Percentiles rank a stretch among this genome's conserved stretches.
phyloP scores from a whole-genome alignment of 2,329 filamentous ascomycete species.

The Chaetothyriales sp. region DNA sequence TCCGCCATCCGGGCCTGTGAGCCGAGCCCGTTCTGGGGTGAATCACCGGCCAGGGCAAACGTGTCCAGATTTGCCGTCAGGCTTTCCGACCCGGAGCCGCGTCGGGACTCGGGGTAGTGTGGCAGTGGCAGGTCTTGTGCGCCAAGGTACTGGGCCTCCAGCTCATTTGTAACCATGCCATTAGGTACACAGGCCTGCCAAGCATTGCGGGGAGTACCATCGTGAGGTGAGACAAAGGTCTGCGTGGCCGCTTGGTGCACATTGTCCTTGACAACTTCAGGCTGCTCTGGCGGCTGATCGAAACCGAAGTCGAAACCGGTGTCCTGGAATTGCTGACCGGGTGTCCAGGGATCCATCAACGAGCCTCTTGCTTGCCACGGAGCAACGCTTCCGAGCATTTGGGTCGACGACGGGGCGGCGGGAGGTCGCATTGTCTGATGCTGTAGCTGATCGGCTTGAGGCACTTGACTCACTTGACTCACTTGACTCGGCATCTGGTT shows the following conservation, averaged over 20 bases:
- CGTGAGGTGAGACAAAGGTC: neutral
- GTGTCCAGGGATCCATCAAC: neutral
- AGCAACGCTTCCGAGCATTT: neutral
- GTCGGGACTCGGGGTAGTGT: constrained; percentile 12
- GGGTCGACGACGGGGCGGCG: neutral
- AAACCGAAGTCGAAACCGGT: constrained; percentile 17
- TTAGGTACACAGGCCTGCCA: neutral
- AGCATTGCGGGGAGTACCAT: neutral
- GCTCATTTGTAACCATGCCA: neutral
- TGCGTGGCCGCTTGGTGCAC: neutral
- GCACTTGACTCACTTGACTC: neutral
- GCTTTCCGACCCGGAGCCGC: constrained; percentile 13
- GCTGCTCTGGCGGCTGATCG: constrained; percentile 1
- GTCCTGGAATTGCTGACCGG: constrained; percentile 6
- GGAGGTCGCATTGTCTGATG: neutral
- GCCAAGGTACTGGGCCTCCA: constrained; percentile 1
- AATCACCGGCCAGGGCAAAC: constrained; percentile 9
- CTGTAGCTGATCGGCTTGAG: neutral
- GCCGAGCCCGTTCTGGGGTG: neutral
- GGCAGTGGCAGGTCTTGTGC: constrained; percentile 13
- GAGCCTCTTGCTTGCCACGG: neutral
- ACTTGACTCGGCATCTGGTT: neutral
- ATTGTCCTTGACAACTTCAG: neutral
- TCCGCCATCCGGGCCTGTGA: neutral
- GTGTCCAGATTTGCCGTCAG: constrained; percentile 14